These are phyloP conservation scores for Triticum aestivum DNA, from an alignment of 176 grass and related monocot genomes.

Conservation along the genomic window IWGSC_CS_RefSeq_v2.1 NC_057812.1:719471630-719472129, in stretches of 20 bases:
- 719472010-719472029: not conserved
- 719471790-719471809: not conserved
- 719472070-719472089: not conserved
- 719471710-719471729: not conserved
- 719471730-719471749: not conserved
- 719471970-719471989: not conserved
- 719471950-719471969: not conserved
- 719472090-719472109: not conserved
- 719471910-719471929: not conserved
- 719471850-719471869: not conserved
- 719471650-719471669: not conserved
- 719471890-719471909: constrained; percentile 5
- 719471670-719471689: not conserved
- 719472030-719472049: not conserved
- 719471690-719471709: not conserved
- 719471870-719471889: not conserved
- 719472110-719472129: constrained; percentile 8
- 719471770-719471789: not conserved
- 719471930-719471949: not conserved
- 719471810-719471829: not conserved
- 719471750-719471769: not conserved
- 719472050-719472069: not conserved
- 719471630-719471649: not conserved
- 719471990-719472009: not conserved
- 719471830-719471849: not conserved